These are phyloP conservation scores for Alternaria atra DNA, from an alignment of 2,329 filamentous ascomycete genomes.

Conservation along the genomic window DNA sequence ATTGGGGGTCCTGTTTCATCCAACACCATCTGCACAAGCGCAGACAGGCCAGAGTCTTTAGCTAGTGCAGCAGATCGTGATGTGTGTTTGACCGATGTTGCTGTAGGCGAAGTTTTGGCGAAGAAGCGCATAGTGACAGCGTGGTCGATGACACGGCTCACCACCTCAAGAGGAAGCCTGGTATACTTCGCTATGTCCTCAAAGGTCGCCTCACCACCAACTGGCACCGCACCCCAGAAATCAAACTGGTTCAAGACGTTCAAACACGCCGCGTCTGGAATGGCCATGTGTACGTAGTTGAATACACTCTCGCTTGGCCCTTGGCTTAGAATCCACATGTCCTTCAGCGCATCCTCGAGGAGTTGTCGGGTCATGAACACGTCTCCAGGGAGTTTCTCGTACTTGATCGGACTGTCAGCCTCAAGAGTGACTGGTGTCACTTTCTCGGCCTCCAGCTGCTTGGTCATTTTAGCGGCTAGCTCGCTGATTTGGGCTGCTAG, in stretches of 20 bases:
- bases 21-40: constrained; percentile 37
- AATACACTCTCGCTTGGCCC: constrained; percentile 63
- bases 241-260: constrained; percentile 63
- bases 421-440: constrained; percentile 56
- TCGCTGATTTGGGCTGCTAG: constrained; percentile 59
- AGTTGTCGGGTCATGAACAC: constrained; percentile 57
- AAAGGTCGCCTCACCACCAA: constrained; percentile 56
- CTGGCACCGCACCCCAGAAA: constrained; percentile 62
- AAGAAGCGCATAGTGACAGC: constrained; percentile 51
- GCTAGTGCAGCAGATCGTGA: constrained; percentile 43
- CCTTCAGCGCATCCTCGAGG: constrained; percentile 57
- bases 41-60: constrained; percentile 32
- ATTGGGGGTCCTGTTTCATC: constrained; percentile 40
- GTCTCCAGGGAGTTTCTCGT: constrained; percentile 55
- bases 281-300: constrained; percentile 46
- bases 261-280: constrained; percentile 57
- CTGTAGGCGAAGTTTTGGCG: constrained; percentile 24
- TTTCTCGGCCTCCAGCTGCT: constrained; percentile 55
- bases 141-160: constrained; percentile 46
- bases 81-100: constrained; percentile 33
- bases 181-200: constrained; percentile 40
- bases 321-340: constrained; percentile 59
- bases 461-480: constrained; percentile 55
- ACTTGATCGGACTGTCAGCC: constrained; percentile 55
- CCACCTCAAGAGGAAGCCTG: constrained; percentile 37